Evolutionary conservation across 2,329 filamentous ascomycete species (phyloP).

Genomic region (Trichoderma sp.): DNA sequence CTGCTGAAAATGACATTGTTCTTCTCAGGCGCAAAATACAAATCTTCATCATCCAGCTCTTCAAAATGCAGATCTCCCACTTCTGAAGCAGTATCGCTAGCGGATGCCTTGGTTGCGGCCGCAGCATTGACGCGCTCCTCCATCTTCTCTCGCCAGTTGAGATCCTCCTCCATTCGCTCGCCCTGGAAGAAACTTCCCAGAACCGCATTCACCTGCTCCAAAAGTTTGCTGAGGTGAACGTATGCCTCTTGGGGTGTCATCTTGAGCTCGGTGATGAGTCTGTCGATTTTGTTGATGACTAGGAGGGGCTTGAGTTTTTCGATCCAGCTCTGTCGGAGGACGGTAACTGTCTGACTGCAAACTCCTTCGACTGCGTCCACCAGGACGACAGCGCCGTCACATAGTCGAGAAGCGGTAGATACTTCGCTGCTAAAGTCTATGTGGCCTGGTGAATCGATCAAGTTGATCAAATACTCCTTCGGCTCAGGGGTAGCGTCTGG

Average conservation of each 20-base stretch:
- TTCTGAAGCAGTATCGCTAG: conserved; percentile 48
- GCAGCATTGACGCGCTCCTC: conserved; percentile 78
- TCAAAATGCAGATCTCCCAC: conserved; percentile 65
- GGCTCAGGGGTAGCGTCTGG: conserved; percentile 66
- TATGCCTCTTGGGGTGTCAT: conserved; percentile 91
- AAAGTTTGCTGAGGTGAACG: conserved; percentile 78
- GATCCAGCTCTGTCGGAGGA: conserved; percentile 89
- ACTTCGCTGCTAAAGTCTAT: conserved; percentile 99
- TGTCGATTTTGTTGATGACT: conserved; percentile 98
- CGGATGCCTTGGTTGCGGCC: conserved; percentile 57
- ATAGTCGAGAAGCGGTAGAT: conserved; percentile 88
- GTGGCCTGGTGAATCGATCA: conserved; percentile 96
- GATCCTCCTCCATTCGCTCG: conserved; percentile 96
- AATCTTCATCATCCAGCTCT: conserved; percentile 90
- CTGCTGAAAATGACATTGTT: conserved; percentile 99
- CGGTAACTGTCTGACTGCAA: conserved; percentile 97
- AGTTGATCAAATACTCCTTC: conserved; percentile 91
- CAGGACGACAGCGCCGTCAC: conserved; percentile 89
- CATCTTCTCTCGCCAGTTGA: conserved; percentile 91
- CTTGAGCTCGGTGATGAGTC: conserved; percentile 87
- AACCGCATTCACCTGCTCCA: conserved; percentile 96
- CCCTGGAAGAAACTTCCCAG: conserved; percentile 97
- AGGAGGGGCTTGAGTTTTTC: conserved; percentile 93
- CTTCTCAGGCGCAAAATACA: conserved; percentile 97
- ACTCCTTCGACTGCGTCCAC: conserved; percentile 98